Conservation (phyloP, 305 asterid species). For the Rubia tinctorum region DNA sequence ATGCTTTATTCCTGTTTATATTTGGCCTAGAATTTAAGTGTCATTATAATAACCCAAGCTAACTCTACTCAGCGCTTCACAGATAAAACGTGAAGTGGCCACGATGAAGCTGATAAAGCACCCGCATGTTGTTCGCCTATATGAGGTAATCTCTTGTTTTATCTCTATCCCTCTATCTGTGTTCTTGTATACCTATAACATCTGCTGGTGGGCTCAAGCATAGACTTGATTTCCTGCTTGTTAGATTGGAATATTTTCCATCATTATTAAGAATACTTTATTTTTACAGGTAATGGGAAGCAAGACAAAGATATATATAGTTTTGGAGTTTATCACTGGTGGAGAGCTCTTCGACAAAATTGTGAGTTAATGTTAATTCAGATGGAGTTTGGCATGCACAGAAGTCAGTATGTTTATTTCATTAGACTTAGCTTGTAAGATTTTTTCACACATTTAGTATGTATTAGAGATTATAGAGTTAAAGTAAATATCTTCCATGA, state of each 20-base stretch:
- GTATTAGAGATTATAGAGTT: neutral
- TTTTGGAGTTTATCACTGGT: constrained; percentile 77
- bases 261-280: constrained; percentile 14
- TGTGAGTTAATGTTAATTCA: constrained; percentile 39
- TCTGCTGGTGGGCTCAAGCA: neutral
- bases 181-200: neutral
- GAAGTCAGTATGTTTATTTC: neutral
- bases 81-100: constrained; percentile 85
- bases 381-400: neutral
- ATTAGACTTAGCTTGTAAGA: neutral
- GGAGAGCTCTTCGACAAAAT: constrained; percentile 96
- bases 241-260: neutral
- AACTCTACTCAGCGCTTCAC: constrained; percentile 21
- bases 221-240: neutral
- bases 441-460: neutral
- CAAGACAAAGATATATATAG: constrained; percentile 83
- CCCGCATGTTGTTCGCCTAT: constrained; percentile 72
- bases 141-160: constrained; percentile 47
- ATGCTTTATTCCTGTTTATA: neutral
- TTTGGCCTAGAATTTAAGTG: neutral
- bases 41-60: neutral
- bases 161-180: neutral
- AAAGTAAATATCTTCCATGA: neutral
- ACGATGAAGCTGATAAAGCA: constrained; percentile 83
- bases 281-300: constrained; percentile 73